Conservation (phyloP, 2,329 filamentous ascomycete genomes). For the Sporothrix curviconia region DNA sequence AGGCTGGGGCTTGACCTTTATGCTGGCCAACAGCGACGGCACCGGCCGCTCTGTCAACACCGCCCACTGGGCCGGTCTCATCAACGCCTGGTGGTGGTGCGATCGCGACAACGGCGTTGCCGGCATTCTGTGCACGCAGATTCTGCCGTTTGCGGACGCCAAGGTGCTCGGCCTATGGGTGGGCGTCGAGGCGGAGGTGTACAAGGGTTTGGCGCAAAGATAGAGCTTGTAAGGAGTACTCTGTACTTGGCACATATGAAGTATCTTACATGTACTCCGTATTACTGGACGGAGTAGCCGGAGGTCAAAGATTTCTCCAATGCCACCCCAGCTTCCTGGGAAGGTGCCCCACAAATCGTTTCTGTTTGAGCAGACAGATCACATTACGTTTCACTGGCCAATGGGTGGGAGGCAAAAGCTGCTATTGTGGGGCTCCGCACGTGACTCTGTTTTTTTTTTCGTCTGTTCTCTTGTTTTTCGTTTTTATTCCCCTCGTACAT, state of each 20-base stretch:
- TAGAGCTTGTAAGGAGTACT: no score
- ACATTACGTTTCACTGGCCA: background rate
- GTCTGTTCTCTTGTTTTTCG: background rate
- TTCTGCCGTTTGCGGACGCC: slow-evolving; percentile 38
- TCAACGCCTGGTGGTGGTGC: slow-evolving; percentile 54
- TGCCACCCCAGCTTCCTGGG: no score
- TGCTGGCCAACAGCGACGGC: slow-evolving; percentile 38
- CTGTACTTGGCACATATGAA: no score
- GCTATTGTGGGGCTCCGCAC: background rate
- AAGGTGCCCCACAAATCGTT: no score
- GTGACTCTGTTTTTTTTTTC: background rate
- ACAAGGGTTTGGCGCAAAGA: slow-evolving; percentile 18
- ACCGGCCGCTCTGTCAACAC: slow-evolving; percentile 45
- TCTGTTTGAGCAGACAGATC: background rate
- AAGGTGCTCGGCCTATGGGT: slow-evolving; percentile 33
- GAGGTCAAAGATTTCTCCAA: no score
- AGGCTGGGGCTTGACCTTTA: slow-evolving; percentile 54
- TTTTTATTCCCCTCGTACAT: no score
- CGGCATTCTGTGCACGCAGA: slow-evolving; percentile 39
- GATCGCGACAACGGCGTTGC: slow-evolving; percentile 51
- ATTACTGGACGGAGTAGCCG: no score
- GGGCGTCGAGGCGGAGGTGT: slow-evolving; percentile 29
- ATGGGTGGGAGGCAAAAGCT: background rate
- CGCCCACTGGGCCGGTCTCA: slow-evolving; percentile 47
- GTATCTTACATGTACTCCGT: no score